phyloP scores from a whole-genome alignment of 2,329 filamentous ascomycete species.

The Berkeleyomyces basicola region DNA sequence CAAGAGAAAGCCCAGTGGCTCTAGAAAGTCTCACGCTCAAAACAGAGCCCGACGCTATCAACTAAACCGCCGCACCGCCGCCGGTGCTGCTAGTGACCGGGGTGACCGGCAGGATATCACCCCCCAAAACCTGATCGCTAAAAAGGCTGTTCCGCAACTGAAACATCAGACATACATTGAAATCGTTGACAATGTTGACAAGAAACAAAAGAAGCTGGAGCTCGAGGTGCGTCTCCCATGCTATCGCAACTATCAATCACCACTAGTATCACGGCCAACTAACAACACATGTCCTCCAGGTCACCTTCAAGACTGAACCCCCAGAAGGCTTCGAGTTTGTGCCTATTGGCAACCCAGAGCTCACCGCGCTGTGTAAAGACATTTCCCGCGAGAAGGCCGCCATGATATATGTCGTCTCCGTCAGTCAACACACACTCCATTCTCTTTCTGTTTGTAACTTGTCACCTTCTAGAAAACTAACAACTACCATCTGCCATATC shows the following conservation, averaged over 20 bases:
- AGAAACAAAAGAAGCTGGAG: conserved; percentile 44
- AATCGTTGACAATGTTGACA: conserved; percentile 46
- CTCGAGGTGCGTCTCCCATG: conserved; percentile 31
- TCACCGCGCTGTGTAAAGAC: conserved; percentile 47
- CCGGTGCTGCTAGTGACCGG: neutral
- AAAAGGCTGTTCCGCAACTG: conserved; percentile 26
- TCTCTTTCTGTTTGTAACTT: neutral
- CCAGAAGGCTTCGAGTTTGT: conserved; percentile 48
- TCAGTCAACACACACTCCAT: conserved; percentile 21
- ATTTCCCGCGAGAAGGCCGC: conserved; percentile 43
- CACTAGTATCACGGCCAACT: neutral
- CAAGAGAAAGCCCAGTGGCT: neutral
- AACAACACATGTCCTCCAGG: conserved; percentile 24
- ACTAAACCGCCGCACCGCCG: neutral
- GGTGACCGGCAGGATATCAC: neutral
- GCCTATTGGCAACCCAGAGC: conserved; percentile 42
- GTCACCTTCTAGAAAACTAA: neutral
- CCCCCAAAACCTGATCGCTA: conserved; percentile 21
- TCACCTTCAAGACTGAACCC: conserved; percentile 33
- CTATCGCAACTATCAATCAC: neutral
- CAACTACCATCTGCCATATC: neutral
- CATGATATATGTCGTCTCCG: conserved; percentile 51
- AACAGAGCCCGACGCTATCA: neutral
- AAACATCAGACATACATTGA: conserved; percentile 49
- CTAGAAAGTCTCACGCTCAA: neutral